Base-by-base conservation (phyloP, 331 rosid species). In the Cydonia oblonga region DNA sequence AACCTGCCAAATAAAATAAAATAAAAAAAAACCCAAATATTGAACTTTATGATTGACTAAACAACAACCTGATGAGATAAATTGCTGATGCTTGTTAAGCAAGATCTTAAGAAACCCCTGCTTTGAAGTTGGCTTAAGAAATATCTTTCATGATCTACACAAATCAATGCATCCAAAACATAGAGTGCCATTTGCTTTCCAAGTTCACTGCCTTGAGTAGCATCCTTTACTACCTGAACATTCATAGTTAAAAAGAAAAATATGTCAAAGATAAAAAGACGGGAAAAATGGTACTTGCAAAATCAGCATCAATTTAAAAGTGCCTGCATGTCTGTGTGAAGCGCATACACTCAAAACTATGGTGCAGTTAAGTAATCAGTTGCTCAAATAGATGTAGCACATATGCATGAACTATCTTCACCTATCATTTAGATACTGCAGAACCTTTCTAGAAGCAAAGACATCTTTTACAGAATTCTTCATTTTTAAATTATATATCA, bases 61-160 rank as follows among this genome's bases (percentile, higher is more conserved):
- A 70, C n/a, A 79, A 69, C 73, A 75, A 92, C 98, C 97, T 93
- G 96, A 80, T 69, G 76, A 42, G 90, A 89, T 81, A 86, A 79
- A 87, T 83, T 91, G 89, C 90, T 84, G 71, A 91, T 89, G 89
- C 83, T 86, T 26, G 76, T 74, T 74, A 93, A 78, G 89, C 97
- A 93, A 65, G 97, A 87, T 70, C 97, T 86, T 66, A 91, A 74
- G 80, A 93, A 91, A 24, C 92, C 96, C 85, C 96, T 89, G 87
- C 96, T 91, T 73, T 93, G 98, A 63, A 91, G 97, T 75, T 89
- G 97, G 81, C 82, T 75, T 75, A 93, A 78, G 88, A 93, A 93
- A 86, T 81, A 93, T 79, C 81, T 82, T 38, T 91, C 97, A 80
- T 89, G 97, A 82, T 93, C 98, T 40, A 91, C 82, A 77, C 89